Evolutionary conservation across 164 flowering plant species (phyloP).

Genomic region (Piper betle): DNA sequence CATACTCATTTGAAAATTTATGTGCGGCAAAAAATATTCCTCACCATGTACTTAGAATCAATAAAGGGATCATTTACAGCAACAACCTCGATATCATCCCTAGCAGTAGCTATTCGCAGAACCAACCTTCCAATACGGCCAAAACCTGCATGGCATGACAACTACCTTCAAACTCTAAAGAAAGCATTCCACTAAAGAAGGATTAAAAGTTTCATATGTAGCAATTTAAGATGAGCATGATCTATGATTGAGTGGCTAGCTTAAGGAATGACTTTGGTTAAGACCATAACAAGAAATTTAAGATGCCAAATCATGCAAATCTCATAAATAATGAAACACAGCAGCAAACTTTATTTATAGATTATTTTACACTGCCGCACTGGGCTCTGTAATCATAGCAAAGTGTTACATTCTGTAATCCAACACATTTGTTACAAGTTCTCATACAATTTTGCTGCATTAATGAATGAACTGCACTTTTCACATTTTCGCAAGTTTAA

Average conservation of each 20-base stretch:
- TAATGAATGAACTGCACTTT: too few relatives aligned
- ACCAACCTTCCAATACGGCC: slow-evolving; percentile 97
- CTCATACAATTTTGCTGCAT: too few relatives aligned
- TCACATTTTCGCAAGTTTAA: too few relatives aligned
- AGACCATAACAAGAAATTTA: too few relatives aligned
- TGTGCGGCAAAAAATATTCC: not conserved
- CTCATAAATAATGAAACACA: not conserved
- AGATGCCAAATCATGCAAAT: not conserved
- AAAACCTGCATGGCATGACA: slow-evolving; percentile 48
- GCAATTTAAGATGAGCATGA: not conserved
- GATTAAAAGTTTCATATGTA: not conserved
- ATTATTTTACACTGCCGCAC: too few relatives aligned
- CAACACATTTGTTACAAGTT: too few relatives aligned
- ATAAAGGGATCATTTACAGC: slow-evolving; percentile 95
- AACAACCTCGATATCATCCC: slow-evolving; percentile 90
- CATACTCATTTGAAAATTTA: too few relatives aligned
- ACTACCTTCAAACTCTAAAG: not conserved
- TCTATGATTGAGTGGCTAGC: too few relatives aligned
- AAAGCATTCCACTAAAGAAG: not conserved
- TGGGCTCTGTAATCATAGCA: too few relatives aligned
- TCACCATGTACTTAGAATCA: slow-evolving; percentile 85
- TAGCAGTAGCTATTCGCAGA: slow-evolving; percentile 55
- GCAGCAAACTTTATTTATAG: not conserved
- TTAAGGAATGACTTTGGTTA: too few relatives aligned
- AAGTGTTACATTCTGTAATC: too few relatives aligned